These are phyloP conservation scores for Pleurotus platypus DNA, from an alignment of 768 basidiomycete species.

Conservation along the genomic window DNA sequence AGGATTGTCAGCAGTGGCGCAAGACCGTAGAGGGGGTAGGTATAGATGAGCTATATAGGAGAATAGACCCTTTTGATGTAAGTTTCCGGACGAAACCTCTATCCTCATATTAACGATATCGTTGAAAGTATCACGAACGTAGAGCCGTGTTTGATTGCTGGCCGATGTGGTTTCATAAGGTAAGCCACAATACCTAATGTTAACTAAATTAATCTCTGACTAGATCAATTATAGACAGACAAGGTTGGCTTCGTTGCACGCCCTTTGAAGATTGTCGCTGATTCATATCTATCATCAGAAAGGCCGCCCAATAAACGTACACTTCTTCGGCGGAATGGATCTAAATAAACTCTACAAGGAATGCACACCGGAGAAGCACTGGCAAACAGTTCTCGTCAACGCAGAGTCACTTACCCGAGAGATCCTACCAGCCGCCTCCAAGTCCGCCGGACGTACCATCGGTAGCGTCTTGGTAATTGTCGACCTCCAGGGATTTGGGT, in stretches of 20 bases:
- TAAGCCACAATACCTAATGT: conserved; percentile 14
- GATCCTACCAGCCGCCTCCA: conserved; percentile 61
- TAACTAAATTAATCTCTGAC: too few relatives aligned
- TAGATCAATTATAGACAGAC: conserved; percentile 46
- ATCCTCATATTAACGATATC: background rate
- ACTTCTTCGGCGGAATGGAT: conserved; percentile 59
- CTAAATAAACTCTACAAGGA: conserved; percentile 52
- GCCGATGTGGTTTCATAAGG: conserved; percentile 82
- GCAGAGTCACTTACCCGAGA: conserved; percentile 64
- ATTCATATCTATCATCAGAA: conserved; percentile 31
- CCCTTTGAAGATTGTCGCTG: background rate
- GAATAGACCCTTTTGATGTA: conserved; percentile 70
- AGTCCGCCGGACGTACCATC: conserved; percentile 48
- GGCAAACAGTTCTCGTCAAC: conserved; percentile 62
- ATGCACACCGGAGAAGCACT: conserved; percentile 57
- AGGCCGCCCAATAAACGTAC: conserved; percentile 71
- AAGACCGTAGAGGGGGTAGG: conserved; percentile 59
- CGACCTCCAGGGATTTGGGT: conserved; percentile 72
- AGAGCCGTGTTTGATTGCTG: conserved; percentile 68
- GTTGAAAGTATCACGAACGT: conserved; percentile 62
- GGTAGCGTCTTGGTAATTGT: conserved; percentile 60
- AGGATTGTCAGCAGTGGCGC: conserved; percentile 67
- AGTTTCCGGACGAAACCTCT: conserved; percentile 19
- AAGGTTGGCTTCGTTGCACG: conserved; percentile 42
- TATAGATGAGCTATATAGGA: conserved; percentile 58